These are phyloP conservation scores for Onygenales sp. DNA, from an alignment of 2,329 filamentous ascomycete species.

Conservation along the genomic window DNA sequence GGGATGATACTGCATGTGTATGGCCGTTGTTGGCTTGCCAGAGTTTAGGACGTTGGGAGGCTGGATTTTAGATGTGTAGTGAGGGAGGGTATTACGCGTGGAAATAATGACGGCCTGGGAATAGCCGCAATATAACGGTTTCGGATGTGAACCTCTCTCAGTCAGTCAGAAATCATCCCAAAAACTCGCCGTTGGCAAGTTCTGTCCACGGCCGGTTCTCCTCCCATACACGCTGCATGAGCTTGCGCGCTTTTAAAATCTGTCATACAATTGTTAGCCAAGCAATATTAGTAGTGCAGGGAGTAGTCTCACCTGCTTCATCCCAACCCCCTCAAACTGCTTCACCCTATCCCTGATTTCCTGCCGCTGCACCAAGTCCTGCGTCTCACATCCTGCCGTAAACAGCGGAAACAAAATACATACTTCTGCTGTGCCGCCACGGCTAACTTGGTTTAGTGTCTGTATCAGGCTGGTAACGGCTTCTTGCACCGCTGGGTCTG, in stretches of 20 bases:
- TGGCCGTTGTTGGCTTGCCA: no score
- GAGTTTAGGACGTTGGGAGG: no score
- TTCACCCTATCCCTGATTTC: constrained; percentile 57
- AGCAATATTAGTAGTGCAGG: background rate
- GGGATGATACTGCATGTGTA: no score
- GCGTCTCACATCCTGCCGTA: constrained; percentile 67
- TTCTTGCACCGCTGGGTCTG: constrained; percentile 51
- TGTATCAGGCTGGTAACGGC: constrained; percentile 55
- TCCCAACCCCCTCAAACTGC: constrained; percentile 61
- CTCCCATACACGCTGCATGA: constrained; percentile 34
- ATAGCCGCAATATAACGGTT: no score
- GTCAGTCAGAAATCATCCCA: constrained; percentile 18
- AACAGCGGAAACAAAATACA: constrained; percentile 75
- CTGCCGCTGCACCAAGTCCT: constrained; percentile 44
- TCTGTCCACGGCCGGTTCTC: constrained; percentile 29
- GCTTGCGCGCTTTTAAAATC: constrained; percentile 31
- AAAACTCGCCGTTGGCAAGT: constrained; percentile 29
- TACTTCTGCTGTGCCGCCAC: constrained; percentile 61
- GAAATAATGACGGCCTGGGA: no score
- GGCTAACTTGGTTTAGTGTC: constrained; percentile 52
- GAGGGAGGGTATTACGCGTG: no score
- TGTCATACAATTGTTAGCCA: constrained; percentile 6
- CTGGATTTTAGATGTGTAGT: no score
- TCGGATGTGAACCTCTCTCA: no score
- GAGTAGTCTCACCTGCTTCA: constrained; percentile 56